Percentiles rank a stretch among this genome's conserved stretches.
These are phyloP conservation scores for Daedalea quercina DNA, from an alignment of 768 basidiomycete genomes.

Conservation along the genomic window DNA sequence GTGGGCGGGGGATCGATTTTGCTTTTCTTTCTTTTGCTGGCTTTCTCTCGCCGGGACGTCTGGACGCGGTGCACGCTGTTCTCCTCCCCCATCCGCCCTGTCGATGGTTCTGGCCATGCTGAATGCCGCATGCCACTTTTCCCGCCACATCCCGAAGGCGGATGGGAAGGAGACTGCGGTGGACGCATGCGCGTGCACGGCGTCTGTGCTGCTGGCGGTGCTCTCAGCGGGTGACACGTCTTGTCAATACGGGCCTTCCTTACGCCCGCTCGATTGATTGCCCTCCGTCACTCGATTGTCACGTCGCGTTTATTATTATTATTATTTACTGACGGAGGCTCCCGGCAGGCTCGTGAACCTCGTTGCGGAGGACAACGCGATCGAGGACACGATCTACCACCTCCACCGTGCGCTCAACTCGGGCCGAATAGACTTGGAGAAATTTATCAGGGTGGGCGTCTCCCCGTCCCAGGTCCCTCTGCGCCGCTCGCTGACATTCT, in stretches of 20 bases:
- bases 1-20: not conserved
- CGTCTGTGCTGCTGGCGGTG: not conserved
- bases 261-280: not conserved
- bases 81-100: too few relatives aligned
- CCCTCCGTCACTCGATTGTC: not conserved
- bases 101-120: too few relatives aligned
- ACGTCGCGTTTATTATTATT: too few relatives aligned
- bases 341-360: conserved; percentile 77
- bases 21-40: too few relatives aligned
- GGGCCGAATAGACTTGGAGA: conserved; percentile 88
- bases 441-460: conserved; percentile 77
- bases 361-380: conserved; percentile 98
- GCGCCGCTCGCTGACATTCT: not conserved
- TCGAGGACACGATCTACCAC: conserved; percentile 98
- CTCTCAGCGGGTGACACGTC: not conserved
- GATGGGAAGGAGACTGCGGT: too few relatives aligned
- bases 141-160: too few relatives aligned
- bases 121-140: too few relatives aligned
- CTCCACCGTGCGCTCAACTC: conserved; percentile 88
- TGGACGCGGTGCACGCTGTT: too few relatives aligned
- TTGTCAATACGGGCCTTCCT: not conserved
- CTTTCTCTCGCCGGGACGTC: too few relatives aligned
- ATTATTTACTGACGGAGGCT: not conserved
- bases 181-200: too few relatives aligned
- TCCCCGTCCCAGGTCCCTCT: not conserved